Conservation (phyloP, 495 filamentous ascomycete species). For the Daldinia decipiens region DNA sequence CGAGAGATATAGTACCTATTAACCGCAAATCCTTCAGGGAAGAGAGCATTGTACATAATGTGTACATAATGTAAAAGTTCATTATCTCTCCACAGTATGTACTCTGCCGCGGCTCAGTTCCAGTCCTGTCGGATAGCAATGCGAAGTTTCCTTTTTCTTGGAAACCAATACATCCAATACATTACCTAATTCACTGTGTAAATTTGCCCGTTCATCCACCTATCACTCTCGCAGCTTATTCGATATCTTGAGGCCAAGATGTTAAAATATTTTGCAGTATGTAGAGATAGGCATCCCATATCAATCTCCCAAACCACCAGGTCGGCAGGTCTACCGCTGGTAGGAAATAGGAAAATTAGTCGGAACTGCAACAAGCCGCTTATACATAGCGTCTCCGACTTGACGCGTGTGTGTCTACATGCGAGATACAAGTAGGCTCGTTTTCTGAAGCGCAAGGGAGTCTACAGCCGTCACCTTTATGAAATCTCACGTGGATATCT, state of each 20-base stretch:
- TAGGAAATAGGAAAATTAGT: too few relatives aligned
- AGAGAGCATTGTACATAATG: constrained; percentile 4
- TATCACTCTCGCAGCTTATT: background rate
- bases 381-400: background rate
- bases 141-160: background rate
- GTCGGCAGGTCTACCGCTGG: background rate
- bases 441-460: constrained; percentile 2
- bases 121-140: constrained; percentile 7
- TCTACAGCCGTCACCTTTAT: constrained; percentile 7
- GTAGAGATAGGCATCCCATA: background rate
- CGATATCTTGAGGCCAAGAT: too few relatives aligned
- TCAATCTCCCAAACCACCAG: background rate
- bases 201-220: background rate
- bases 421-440: background rate
- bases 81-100: constrained; percentile 17
- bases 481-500: constrained; percentile 30
- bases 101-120: constrained; percentile 27
- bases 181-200: too few relatives aligned
- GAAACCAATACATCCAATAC: too few relatives aligned
- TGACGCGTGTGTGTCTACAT: background rate
- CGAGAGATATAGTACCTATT: constrained; percentile 16
- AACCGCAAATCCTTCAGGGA: constrained; percentile 10
- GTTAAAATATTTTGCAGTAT: too few relatives aligned
- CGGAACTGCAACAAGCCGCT: background rate
- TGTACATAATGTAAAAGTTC: background rate